A percentile compares a stretch with the other conserved stretches of the same genome.
phyloP scores from a whole-genome alignment of 495 filamentous ascomycete species.

The Penicillium alfredii region DNA sequence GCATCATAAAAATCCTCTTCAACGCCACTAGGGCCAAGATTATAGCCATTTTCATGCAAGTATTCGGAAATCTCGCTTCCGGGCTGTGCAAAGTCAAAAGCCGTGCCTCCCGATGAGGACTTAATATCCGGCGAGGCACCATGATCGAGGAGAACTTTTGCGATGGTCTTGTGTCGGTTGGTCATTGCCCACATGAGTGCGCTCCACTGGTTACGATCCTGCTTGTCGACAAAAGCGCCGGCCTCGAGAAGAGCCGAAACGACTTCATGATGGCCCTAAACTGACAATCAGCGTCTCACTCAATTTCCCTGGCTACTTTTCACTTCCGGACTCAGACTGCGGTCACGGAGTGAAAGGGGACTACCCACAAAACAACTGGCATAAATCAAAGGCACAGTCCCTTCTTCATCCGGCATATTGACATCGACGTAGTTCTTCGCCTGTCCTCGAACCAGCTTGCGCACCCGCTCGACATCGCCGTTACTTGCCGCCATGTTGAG shows the following conservation, averaged over 20 bases:
- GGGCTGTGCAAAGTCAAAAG: constrained; percentile 89
- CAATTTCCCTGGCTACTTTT: background rate
- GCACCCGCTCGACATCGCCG: constrained; percentile 78
- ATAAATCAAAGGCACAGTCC: constrained; percentile 91
- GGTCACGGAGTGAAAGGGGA: constrained; percentile 6
- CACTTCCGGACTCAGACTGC: background rate
- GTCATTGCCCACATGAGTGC: constrained; percentile 99
- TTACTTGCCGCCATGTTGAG: constrained; percentile 97
- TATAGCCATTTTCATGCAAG: constrained; percentile 87
- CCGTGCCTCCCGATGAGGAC: constrained; percentile 89
- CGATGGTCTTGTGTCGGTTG: constrained; percentile 92
- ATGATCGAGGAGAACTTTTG: constrained; percentile 83
- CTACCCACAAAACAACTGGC: constrained; percentile 92
- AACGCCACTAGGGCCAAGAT: constrained; percentile 79
- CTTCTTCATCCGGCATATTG: constrained; percentile 88
- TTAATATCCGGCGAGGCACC: constrained; percentile 94
- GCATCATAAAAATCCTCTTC: constrained; percentile 92
- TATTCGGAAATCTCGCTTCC: constrained; percentile 96
- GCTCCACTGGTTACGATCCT: constrained; percentile 96
- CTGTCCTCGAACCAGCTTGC: constrained; percentile 67
- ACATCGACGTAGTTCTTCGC: constrained; percentile 77
- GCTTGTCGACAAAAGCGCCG: constrained; percentile 86
- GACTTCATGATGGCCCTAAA: constrained; percentile 83
- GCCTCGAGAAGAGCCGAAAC: constrained; percentile 77
- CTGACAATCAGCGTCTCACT: constrained; percentile 8